Evolutionary conservation across 495 filamentous ascomycete genomes (phyloP), one percentile per base, ranked within the genome.

Genomic region (Hypoxylon lienhwacheense): DNA sequence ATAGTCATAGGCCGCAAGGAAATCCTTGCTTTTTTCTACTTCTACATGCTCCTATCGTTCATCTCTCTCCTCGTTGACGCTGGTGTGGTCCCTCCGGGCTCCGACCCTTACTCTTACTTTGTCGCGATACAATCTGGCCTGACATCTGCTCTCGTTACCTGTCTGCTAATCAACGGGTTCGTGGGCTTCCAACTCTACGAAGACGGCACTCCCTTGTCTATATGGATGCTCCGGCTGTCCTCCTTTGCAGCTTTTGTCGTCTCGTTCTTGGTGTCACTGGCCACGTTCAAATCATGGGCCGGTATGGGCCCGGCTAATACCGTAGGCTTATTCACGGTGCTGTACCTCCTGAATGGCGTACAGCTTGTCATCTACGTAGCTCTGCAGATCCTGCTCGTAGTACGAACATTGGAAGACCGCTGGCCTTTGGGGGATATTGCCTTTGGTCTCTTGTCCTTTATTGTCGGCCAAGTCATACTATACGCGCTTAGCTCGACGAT

Each of bases 141-240:
- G 50, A 75, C 84, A n/a, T 96, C 90, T 12, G 90, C 93, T 7
- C 76, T 93, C 14, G 88, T 90, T 67, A 91, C 88, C 7, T 95
- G 87, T 70, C 77, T 99, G 31, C 74, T 97, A 47, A 88, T 99
- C 77, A 97, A 97, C 69, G 93, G 95, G 21, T 99, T 99, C 67
- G 92, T 99, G 31, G 93, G 93, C 26, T 99, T 97, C 73, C 95
- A 97, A 72, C 80, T 99, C 4, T 99, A 97, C 70, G 93, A 99
- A 70, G 93, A 99, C 68, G 93, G 93, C n/a, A 99, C 93, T 1
- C 85, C 85, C 5, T 78, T 97, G 26, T 97, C 92, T 0, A 84
- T 99, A 21, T 99, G 92, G 93, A 82, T 96, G 48, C 77, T 99
- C 41, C 85, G 95, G 22, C 62, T 88, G 7, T 83, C 78, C 49